Evolutionary conservation across 179 eudicot genomes (phyloP).

Genomic region (Heliamphora pulchella): DNA sequence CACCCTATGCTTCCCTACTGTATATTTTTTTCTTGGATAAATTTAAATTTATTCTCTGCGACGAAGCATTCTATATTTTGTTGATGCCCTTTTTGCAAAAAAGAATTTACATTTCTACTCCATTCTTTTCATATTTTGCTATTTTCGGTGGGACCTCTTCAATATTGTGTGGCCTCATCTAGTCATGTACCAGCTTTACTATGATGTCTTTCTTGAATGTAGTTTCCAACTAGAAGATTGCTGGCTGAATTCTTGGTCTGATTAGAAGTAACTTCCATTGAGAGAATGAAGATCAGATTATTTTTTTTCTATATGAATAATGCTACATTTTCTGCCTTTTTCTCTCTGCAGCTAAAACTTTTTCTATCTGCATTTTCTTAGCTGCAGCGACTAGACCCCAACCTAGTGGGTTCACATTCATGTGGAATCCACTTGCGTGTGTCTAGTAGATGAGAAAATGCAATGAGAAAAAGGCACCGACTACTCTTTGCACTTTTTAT

Average conservation of each 20-base stretch:
- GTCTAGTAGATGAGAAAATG: not conserved
- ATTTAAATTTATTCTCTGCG: not conserved
- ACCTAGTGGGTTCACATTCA: not conserved
- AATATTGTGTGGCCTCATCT: not conserved
- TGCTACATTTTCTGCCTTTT: no score
- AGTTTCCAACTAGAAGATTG: not conserved
- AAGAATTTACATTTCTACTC: no score
- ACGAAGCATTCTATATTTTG: not conserved
- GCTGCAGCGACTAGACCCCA: not conserved
- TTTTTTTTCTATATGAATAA: not conserved
- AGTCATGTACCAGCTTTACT: not conserved
- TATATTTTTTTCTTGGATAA: no score
- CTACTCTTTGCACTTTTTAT: no score
- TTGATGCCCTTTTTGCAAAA: not conserved
- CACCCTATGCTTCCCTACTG: not conserved
- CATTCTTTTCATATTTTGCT: not conserved
- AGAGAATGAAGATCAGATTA: not conserved
- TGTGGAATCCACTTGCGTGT: not conserved
- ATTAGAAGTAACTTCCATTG: not conserved
- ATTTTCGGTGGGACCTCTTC: not conserved
- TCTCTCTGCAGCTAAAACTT: no score
- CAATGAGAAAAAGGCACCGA: not conserved
- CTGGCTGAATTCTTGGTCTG: not conserved
- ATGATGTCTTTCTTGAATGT: constrained; percentile 2
- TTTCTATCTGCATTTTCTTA: not conserved